These are phyloP conservation scores for Hyphodiscus sp. DNA, from an alignment of 2,329 filamentous ascomycete genomes.

Conservation along the genomic window DNA sequence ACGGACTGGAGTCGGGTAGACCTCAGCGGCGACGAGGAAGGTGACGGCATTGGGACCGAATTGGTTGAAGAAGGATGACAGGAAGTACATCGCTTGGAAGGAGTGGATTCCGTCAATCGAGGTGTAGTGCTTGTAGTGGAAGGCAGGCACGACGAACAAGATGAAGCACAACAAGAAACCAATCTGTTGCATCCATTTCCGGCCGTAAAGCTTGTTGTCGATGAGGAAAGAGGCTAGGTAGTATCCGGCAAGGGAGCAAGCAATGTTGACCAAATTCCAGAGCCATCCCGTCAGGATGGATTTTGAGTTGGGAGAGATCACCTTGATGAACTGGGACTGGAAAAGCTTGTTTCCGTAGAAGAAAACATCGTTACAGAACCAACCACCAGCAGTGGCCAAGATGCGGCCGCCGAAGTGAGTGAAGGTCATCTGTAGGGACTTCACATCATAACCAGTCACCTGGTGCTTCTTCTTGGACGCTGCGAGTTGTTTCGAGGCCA, in stretches of 20 bases:
- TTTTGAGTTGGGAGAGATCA: slow-evolving; percentile 59
- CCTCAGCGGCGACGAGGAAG: slow-evolving; percentile 91
- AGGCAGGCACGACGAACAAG: slow-evolving; percentile 86
- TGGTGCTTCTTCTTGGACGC: slow-evolving; percentile 78
- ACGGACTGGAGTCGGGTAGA: slow-evolving; percentile 91
- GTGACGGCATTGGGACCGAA: slow-evolving; percentile 91
- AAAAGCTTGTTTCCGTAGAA: slow-evolving; percentile 99
- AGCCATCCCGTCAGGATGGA: slow-evolving; percentile 77
- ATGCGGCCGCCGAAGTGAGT: slow-evolving; percentile 80
- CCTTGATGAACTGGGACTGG: slow-evolving; percentile 81
- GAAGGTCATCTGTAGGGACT: slow-evolving; percentile 73
- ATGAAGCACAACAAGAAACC: slow-evolving; percentile 92
- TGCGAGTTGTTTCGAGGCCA: slow-evolving; percentile 75
- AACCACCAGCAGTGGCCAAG: slow-evolving; percentile 77
- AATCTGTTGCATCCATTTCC: slow-evolving; percentile 93
- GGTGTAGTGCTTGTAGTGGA: slow-evolving; percentile 81
- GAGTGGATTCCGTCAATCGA: slow-evolving; percentile 62
- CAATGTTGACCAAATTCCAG: slow-evolving; percentile 89
- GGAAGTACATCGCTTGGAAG: slow-evolving; percentile 99
- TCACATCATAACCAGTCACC: slow-evolving; percentile 88
- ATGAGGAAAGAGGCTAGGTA: slow-evolving; percentile 61
- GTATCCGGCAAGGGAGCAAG: slow-evolving; percentile 80
- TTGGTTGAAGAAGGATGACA: slow-evolving; percentile 98
- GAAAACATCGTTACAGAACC: slow-evolving; percentile 97
- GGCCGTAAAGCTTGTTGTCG: slow-evolving; percentile 68